A percentile compares a stretch with the other conserved stretches of the same genome.
Conservation (phyloP, 2,329 filamentous ascomycete species). For the Elsinoe fawcettii region DNA sequence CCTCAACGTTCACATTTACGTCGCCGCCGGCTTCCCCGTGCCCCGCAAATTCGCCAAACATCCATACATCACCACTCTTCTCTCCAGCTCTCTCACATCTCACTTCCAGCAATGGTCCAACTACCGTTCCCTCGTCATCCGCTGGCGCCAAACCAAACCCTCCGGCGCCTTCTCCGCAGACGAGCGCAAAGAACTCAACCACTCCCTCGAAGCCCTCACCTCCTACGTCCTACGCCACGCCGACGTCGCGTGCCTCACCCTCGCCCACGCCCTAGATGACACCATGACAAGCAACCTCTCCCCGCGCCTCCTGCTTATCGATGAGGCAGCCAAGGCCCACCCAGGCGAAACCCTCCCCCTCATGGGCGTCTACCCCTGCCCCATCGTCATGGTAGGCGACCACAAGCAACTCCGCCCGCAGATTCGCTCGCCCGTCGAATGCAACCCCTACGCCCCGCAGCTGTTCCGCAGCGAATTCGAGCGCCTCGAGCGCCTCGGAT, state of each 20-base stretch:
- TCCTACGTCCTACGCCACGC: neutral
- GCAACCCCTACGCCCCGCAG: neutral
- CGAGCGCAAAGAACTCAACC: neutral
- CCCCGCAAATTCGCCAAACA: neutral
- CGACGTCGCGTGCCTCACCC: neutral
- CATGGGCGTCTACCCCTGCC: neutral
- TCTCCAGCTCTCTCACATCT: neutral
- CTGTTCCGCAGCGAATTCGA: neutral
- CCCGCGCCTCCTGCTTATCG: neutral
- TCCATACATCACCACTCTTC: neutral
- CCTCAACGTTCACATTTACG: neutral
- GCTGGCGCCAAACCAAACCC: neutral
- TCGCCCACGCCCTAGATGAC: neutral
- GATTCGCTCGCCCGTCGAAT: neutral
- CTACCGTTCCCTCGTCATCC: neutral
- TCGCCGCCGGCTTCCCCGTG: neutral
- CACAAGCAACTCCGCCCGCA: neutral
- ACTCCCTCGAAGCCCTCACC: neutral
- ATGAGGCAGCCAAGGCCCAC: conserved; percentile 1
- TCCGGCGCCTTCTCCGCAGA: neutral
- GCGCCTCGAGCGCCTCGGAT: neutral
- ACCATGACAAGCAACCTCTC: neutral
- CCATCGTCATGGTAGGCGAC: neutral
- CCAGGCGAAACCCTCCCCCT: neutral
- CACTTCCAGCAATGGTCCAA: neutral